Conservation (phyloP, 1,284 basidiomycete genomes). For the Veloboletus limbatus region DNA sequence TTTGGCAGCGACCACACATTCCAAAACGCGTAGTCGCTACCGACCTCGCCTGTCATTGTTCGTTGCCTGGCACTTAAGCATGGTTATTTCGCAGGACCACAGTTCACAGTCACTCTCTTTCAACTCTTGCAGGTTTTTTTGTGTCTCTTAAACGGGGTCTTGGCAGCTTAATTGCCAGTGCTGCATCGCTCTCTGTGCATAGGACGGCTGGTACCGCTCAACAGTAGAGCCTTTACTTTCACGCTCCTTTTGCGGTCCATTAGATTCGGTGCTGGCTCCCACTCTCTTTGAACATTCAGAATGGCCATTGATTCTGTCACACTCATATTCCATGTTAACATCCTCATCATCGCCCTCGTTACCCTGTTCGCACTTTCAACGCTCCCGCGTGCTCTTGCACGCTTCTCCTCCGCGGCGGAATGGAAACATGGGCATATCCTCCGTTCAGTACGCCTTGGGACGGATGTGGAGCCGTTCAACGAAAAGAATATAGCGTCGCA, state of each 20-base stretch:
- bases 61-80: no score
- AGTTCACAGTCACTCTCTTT: no score
- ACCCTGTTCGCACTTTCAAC: conserved; percentile 41
- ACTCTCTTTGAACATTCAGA: conserved; percentile 1
- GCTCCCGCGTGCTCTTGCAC: conserved; percentile 49
- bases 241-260: conserved; percentile 18
- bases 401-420: conserved; percentile 47
- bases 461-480: conserved; percentile 4
- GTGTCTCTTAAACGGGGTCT: no score
- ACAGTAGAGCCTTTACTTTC: background rate
- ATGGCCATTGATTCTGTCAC: conserved; percentile 15
- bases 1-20: no score
- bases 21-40: no score
- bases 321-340: conserved; percentile 43
- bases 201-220: no score
- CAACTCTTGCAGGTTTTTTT: no score
- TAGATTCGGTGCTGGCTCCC: conserved; percentile 1
- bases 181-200: no score
- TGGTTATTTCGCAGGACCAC: no score
- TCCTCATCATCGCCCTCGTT: conserved; percentile 43
- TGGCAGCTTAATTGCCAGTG: no score
- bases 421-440: conserved; percentile 51
- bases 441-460: conserved; percentile 26
- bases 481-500: conserved; percentile 16
- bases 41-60: no score